Evolutionary conservation across 1,284 basidiomycete genomes (phyloP), one percentile per base, ranked within the genome.

Genomic region (Cryptococcus deneoformans): DNA sequence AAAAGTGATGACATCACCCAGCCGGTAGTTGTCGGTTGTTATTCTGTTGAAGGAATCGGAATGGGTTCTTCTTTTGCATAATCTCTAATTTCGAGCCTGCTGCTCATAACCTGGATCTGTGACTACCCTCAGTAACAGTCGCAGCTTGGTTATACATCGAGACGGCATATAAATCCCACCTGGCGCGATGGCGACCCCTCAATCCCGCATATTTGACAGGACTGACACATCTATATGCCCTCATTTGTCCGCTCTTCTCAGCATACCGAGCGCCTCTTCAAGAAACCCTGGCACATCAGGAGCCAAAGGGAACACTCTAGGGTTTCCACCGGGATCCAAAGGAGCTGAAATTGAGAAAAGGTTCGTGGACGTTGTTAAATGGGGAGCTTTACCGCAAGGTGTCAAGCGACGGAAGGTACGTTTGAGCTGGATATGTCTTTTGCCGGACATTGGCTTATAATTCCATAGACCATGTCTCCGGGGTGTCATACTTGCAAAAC

Each of bases 401-500:
- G 55, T 56, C 10, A 75, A 75, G 56, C 63, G 70, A 10, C 53
- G 70, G 16, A 72, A 71, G 63, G 73, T 73, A 54, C 61, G 69
- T 54, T 5, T 39, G 5, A 8, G 7, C 29, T 43, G 11, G 12
- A 24, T 46, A 16, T 10, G 16, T 42, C n/a, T 6, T 12, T 14
- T 36, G 14, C 24, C n/a, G n/a, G 34, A 44, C 24, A 12, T 35
- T 56, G 54, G 20, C 46, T 16, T 16, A 16, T 6, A 73, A 62
- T 71, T 8, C 60, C 69, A 6, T 16, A 79, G 78, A 68, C 74
- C 10, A 62, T 71, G 8, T 66, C 79, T 29, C 88, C 89, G 8
- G 76, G 80, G 6, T 92, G 90, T 70, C 82, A 82, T 9, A 81
- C 80, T 7, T 93, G 90, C 69, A 72, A 79, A 5, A 57, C 81